Evolutionary conservation across 2,329 filamentous ascomycete species (phyloP).

Genomic region (Apiospora phragmitis): DNA sequence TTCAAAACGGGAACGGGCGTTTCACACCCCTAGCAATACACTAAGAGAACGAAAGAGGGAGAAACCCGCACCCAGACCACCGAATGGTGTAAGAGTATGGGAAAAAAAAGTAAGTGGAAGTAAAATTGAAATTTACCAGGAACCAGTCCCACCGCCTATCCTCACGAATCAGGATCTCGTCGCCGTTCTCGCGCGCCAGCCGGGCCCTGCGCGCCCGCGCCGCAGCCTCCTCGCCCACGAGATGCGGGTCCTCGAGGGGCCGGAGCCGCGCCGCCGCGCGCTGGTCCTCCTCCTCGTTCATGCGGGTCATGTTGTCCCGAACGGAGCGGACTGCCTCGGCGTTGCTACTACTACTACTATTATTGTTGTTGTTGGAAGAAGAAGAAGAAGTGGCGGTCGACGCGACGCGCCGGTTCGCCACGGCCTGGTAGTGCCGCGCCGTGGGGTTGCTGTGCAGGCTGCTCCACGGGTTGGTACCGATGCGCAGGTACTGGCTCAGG

Average conservation of each 20-base stretch:
- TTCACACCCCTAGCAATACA: background rate
- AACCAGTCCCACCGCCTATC: constrained; percentile 63
- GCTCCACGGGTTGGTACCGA: constrained; percentile 45
- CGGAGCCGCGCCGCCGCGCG: constrained; percentile 33
- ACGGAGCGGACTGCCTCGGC: constrained; percentile 28
- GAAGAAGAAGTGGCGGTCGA: constrained; percentile 38
- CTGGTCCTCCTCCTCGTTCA: constrained; percentile 16
- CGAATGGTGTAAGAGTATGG: background rate
- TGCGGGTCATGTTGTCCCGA: constrained; percentile 21
- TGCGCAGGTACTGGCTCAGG: constrained; percentile 41
- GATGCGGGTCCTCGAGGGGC: constrained; percentile 65
- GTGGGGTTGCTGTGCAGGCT: constrained; percentile 54
- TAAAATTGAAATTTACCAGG: constrained; percentile 41
- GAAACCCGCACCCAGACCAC: background rate
- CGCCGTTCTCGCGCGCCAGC: constrained; percentile 54
- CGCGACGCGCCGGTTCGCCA: constrained; percentile 60
- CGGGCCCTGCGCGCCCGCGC: constrained; percentile 56
- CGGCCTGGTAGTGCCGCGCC: constrained; percentile 61
- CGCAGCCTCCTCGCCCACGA: constrained; percentile 68
- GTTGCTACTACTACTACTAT: constrained; percentile 11
- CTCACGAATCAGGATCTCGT: constrained; percentile 56
- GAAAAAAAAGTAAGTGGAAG: background rate
- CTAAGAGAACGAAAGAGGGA: no score
- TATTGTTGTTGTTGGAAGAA: constrained; percentile 15
- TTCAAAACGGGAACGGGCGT: background rate